Base-by-base conservation (phyloP, 371 early-diverging fungal genomes). In the Mucor sp. region DNA sequence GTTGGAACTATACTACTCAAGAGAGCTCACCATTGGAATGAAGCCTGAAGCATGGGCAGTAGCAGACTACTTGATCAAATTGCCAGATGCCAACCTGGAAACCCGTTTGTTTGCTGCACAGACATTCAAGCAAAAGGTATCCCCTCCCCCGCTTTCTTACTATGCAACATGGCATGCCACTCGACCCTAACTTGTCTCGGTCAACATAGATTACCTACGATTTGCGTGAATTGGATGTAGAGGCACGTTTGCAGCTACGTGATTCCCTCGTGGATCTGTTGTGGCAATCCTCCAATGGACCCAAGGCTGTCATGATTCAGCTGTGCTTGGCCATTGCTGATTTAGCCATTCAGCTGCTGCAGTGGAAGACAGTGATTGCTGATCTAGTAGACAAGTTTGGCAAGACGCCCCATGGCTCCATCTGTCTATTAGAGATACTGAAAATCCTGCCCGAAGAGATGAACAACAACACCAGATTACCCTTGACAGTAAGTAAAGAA, bases 61-160 rank as follows among this genome's bases (percentile, higher is more conserved):
- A 7, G 87, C 94, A 5, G 93, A 95, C 67, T 77, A 85, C 27
- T 76, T 97, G 4, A 74, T 96, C 19, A 87, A 87, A 61, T 61
- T 82, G 17, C 81, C 85, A 7, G 78, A 77, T 8, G 69, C 85
- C n/a, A 84, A 84, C 11, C 60, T 74, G 1, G 93, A 93, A 67
- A 85, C 87, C 4, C 88, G 87, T 39, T 70, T 95, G 9, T 96
- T 97, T 87, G 95, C 96, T 3, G 96, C 97, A 3, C 97, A 97
- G 77, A 97, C 97, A 1, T 80, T 98, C 63, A 86, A 96, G 53
- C 90, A 89, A 76, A 98, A 98, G 89, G 93, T 94, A 72, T n/a
- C n/a, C n/a, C n/a, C n/a, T n/a, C n/a, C n/a, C n/a, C n/a, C n/a
- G n/a, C n/a, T n/a, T n/a, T 0, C 11, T 50, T 62, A 28, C 50